These are phyloP conservation scores for Rhytidhysteron rufulum DNA, from an alignment of 2,329 filamentous ascomycete genomes.

Conservation along the genomic window DNA sequence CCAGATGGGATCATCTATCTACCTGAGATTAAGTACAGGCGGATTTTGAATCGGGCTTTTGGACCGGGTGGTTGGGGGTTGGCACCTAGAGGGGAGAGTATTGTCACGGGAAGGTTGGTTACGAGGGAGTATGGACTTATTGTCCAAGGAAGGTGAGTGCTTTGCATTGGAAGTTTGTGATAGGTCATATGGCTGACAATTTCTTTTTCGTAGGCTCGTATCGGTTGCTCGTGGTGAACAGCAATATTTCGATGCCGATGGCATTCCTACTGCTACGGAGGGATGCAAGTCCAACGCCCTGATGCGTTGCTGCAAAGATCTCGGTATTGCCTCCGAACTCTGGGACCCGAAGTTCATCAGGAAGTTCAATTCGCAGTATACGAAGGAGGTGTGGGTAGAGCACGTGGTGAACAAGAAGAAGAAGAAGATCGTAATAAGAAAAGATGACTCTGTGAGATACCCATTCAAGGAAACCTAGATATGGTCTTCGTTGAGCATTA, in stretches of 20 bases:
- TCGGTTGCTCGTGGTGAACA: conserved; percentile 92
- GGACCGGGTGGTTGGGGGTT: conserved; percentile 95
- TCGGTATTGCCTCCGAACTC: conserved; percentile 89
- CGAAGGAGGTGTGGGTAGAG: conserved; percentile 84
- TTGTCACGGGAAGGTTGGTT: conserved; percentile 74
- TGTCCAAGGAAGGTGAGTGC: conserved; percentile 75
- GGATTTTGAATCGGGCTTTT: conserved; percentile 86
- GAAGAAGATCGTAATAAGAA: conserved; percentile 80
- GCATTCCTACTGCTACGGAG: conserved; percentile 90
- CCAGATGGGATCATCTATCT: conserved; percentile 95
- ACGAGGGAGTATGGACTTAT: conserved; percentile 93
- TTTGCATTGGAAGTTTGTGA: too few relatives aligned
- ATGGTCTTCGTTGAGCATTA: neutral
- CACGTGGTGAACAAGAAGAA: conserved; percentile 83
- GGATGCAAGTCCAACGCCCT: conserved; percentile 97
- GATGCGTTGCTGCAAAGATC: conserved; percentile 97
- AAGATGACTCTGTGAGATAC: conserved; percentile 70
- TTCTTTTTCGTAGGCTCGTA: conserved; percentile 67
- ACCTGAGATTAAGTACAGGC: conserved; percentile 95
- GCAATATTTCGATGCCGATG: conserved; percentile 84
- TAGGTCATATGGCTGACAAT: too few relatives aligned
- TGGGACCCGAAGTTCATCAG: conserved; percentile 94
- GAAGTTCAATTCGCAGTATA: conserved; percentile 70
- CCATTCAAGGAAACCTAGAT: conserved; percentile 53
- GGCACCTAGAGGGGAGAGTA: conserved; percentile 79